Conservation (phyloP, 139 green algal species). For the Volvox africanus region DNA sequence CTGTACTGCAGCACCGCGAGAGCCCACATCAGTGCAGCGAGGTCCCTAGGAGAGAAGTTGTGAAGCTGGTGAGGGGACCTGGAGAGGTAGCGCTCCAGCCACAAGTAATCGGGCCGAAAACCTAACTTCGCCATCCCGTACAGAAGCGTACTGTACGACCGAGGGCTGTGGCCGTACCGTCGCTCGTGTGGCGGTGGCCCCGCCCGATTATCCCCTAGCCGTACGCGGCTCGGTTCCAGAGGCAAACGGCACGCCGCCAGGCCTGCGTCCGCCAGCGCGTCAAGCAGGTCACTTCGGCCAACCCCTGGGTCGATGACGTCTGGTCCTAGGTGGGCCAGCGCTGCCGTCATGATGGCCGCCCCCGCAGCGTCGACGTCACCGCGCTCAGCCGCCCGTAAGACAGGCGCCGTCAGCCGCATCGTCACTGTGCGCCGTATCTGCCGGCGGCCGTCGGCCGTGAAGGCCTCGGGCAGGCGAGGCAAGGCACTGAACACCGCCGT, state of each 20-base stretch:
- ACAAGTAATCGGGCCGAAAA: background rate
- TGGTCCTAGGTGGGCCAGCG: constrained; percentile 22
- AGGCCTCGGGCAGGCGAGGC: constrained; percentile 7
- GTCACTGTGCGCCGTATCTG: background rate
- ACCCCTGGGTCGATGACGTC: constrained; percentile 10
- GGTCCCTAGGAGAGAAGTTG: background rate
- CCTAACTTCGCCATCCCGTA: constrained; percentile 10
- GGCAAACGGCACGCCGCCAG: background rate
- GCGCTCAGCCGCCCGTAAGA: background rate
- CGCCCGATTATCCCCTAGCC: background rate
- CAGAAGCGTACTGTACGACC: constrained; percentile 7
- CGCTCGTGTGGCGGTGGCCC: background rate
- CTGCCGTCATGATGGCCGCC: background rate
- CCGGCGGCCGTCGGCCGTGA: background rate
- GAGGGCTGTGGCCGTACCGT: constrained; percentile 9
- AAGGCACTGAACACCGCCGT: background rate
- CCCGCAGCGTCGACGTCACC: background rate
- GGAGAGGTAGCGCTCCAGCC: background rate
- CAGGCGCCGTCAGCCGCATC: background rate
- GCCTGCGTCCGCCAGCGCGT: constrained; percentile 13
- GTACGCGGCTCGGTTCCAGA: background rate
- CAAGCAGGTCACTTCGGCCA: background rate
- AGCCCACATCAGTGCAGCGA: constrained; percentile 17
- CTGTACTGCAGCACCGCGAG: constrained; percentile 24
- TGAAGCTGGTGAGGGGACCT: background rate